Percentiles rank a stretch among this genome's conserved stretches.
Evolutionary conservation across 1,284 basidiomycete species (phyloP).

Genomic region (Ceratobasidium theobromae): DNA sequence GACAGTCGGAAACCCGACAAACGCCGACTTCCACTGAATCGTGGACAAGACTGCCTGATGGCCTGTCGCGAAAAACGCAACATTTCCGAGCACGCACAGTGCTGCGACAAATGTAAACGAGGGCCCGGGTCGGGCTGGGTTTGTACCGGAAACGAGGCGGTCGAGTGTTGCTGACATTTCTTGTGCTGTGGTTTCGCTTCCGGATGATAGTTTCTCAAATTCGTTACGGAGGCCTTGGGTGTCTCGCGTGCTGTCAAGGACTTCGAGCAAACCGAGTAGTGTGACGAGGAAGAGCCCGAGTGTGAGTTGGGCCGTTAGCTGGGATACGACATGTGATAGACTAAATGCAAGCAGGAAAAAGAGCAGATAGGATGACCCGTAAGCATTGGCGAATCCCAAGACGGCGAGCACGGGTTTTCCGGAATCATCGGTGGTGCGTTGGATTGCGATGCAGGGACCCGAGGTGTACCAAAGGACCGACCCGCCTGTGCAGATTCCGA

Average conservation of each 20-base stretch:
- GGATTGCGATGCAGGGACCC: slow-evolving; percentile 72
- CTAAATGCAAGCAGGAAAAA: slow-evolving; percentile 71
- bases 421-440: slow-evolving; percentile 12
- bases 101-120: slow-evolving; percentile 69
- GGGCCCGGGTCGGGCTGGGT: slow-evolving; percentile 39
- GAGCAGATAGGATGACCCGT: slow-evolving; percentile 83
- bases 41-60: slow-evolving; percentile 89
- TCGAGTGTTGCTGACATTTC: slow-evolving; percentile 31
- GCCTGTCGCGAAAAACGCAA: slow-evolving; percentile 85
- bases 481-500: slow-evolving; percentile 55
- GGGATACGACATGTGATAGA: slow-evolving; percentile 64
- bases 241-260: slow-evolving; percentile 78
- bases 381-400: slow-evolving; percentile 87
- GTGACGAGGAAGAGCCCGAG: slow-evolving; percentile 65
- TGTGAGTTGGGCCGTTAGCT: slow-evolving; percentile 81
- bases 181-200: background rate
- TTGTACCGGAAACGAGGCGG: slow-evolving; percentile 33
- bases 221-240: slow-evolving; percentile 51
- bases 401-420: slow-evolving; percentile 53
- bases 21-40: slow-evolving; percentile 96
- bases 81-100: slow-evolving; percentile 71
- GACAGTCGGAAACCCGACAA: slow-evolving; percentile 69
- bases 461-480: slow-evolving; percentile 66
- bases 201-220: slow-evolving; percentile 11
- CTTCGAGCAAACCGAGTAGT: slow-evolving; percentile 70